These are phyloP conservation scores for Cryphonectria nitschkei DNA, from an alignment of 2,329 filamentous ascomycete genomes.

Conservation along the genomic window DNA sequence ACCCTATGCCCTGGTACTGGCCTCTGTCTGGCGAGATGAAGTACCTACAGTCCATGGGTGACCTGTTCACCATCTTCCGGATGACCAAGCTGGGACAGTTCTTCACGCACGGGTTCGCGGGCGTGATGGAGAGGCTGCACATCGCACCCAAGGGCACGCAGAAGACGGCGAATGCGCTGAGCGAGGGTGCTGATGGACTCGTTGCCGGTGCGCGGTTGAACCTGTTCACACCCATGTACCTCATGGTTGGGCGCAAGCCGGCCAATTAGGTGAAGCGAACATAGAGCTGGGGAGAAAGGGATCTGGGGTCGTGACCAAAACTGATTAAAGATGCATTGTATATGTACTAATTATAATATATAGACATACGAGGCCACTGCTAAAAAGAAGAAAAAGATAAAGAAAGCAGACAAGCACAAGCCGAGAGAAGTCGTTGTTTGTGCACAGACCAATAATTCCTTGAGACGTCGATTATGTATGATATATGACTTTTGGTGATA, in stretches of 20 bases:
- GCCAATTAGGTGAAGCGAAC: slow-evolving; percentile 37
- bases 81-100: slow-evolving; percentile 87
- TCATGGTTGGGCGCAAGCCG: slow-evolving; percentile 93
- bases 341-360: slow-evolving; percentile 9
- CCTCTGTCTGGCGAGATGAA: slow-evolving; percentile 83
- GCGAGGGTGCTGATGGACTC: slow-evolving; percentile 78
- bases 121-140: slow-evolving; percentile 72
- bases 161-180: slow-evolving; percentile 93
- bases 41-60: slow-evolving; percentile 78
- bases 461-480: background rate
- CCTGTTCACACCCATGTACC: slow-evolving; percentile 98
- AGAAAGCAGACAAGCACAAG: background rate
- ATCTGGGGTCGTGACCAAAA: background rate
- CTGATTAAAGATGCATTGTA: background rate
- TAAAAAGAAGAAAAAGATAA: background rate
- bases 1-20: slow-evolving; percentile 90
- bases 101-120: slow-evolving; percentile 76
- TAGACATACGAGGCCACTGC: background rate
- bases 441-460: background rate
- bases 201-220: slow-evolving; percentile 86
- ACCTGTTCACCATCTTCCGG: slow-evolving; percentile 80
- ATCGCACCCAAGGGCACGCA: slow-evolving; percentile 82
- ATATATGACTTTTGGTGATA: background rate
- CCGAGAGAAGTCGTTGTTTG: background rate
- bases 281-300: background rate